These are phyloP conservation scores for Lasiodiplodia sp. DNA, from an alignment of 2,329 filamentous ascomycete species.

Conservation along the genomic window DNA sequence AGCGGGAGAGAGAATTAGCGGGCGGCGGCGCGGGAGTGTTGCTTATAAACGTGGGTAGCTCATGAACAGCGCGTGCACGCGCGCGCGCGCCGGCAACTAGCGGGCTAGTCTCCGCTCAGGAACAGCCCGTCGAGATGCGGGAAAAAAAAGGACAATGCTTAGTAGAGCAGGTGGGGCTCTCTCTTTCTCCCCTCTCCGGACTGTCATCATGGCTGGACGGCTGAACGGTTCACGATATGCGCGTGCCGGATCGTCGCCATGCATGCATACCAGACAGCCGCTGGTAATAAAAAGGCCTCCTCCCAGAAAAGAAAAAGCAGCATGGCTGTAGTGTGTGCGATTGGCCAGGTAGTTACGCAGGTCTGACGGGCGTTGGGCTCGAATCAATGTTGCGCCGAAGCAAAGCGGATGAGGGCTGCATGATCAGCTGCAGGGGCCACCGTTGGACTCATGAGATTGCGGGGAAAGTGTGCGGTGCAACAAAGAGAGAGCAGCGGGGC, in stretches of 20 bases:
- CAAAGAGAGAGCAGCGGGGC: neutral
- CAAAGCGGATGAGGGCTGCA: constrained; percentile 42
- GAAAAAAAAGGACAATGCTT: neutral
- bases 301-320: neutral
- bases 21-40: neutral
- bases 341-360: constrained; percentile 37
- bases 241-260: constrained; percentile 16
- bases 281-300: too few species aligned
- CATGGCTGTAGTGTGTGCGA: constrained; percentile 33
- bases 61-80: neutral
- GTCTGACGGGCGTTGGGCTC: constrained; percentile 24
- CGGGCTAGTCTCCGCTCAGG: constrained; percentile 17
- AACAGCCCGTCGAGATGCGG: constrained; percentile 32
- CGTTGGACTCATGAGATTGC: constrained; percentile 43
- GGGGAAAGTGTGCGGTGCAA: constrained; percentile 38
- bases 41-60: constrained; percentile 4
- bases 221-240: constrained; percentile 1
- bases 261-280: constrained; percentile 5
- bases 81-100: neutral
- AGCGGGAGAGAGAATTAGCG: constrained; percentile 13
- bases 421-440: constrained; percentile 49
- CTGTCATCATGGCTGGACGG: neutral
- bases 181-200: neutral
- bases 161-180: constrained; percentile 15
- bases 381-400: constrained; percentile 34